Conservation (phyloP, 805 yeast species). For the Cyberlindnera veronae region DNA sequence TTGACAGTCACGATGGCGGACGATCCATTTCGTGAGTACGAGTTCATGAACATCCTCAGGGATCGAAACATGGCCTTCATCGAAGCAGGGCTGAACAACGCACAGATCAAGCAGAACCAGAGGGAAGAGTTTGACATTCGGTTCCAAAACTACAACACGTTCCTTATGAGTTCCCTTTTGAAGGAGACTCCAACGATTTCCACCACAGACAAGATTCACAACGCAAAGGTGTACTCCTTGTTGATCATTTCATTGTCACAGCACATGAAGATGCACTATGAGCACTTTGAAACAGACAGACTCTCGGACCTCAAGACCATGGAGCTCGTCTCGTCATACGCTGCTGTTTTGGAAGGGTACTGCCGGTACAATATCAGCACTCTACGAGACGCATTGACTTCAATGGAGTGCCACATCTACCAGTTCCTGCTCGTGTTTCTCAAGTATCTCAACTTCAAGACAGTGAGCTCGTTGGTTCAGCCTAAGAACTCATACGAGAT, state of each 20-base stretch:
- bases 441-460: conserved; percentile 22
- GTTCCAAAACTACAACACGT: conserved; percentile 14
- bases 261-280: conserved; percentile 21
- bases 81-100: conserved; percentile 9
- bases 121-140: conserved; percentile 11
- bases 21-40: conserved; percentile 19
- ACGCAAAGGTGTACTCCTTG: conserved; percentile 6
- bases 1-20: conserved; percentile 3
- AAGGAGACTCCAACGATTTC: background rate
- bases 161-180: background rate
- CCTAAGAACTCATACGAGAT: conserved; percentile 4
- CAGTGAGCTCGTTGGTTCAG: conserved; percentile 9
- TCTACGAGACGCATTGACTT: conserved; percentile 15
- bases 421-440: conserved; percentile 22
- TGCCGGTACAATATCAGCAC: conserved; percentile 1
- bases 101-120: conserved; percentile 6
- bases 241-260: conserved; percentile 10
- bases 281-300: conserved; percentile 12
- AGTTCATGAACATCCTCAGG: conserved; percentile 18
- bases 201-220: conserved; percentile 2
- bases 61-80: conserved; percentile 17
- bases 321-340: conserved; percentile 5
- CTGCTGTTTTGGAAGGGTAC: conserved; percentile 3
- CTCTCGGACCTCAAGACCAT: conserved; percentile 18
- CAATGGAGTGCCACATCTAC: conserved; percentile 20